phyloP scores from a whole-genome alignment of 352 stramenopile genomes.

The Aphanomyces stellatus region DNA sequence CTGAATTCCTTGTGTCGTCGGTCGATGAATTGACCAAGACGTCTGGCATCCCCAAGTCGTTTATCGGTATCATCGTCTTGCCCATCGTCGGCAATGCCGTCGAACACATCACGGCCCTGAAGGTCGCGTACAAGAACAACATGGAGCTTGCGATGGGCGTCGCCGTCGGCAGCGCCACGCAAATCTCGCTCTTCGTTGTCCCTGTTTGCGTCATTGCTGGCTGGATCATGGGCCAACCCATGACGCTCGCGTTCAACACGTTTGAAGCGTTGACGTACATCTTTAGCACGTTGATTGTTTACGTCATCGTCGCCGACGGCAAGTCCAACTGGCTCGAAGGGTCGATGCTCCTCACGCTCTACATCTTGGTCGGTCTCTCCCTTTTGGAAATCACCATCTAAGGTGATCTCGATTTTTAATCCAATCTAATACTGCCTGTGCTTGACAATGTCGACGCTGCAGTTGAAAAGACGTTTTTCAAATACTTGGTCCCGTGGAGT shows the following conservation, averaged over 20 bases:
- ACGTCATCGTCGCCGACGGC: conserved; percentile 84
- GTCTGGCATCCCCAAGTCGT: conserved; percentile 70
- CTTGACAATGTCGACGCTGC: no score
- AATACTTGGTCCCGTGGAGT: no score
- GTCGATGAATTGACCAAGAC: conserved; percentile 67
- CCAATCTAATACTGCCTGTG: no score
- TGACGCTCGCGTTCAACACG: conserved; percentile 94
- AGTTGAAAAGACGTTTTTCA: no score
- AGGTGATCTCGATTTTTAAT: background rate
- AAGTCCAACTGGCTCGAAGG: conserved; percentile 91
- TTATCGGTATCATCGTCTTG: conserved; percentile 93
- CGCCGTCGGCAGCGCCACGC: conserved; percentile 92
- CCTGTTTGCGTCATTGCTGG: conserved; percentile 92
- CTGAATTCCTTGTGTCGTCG: conserved; percentile 85
- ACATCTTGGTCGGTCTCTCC: conserved; percentile 77
- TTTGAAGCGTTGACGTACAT: conserved; percentile 96
- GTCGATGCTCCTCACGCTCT: conserved; percentile 88
- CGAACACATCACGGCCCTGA: conserved; percentile 96
- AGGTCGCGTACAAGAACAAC: conserved; percentile 96
- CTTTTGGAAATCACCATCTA: conserved; percentile 36
- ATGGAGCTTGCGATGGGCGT: conserved; percentile 98
- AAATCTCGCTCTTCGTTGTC: conserved; percentile 97
- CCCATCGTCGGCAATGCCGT: conserved; percentile 97
- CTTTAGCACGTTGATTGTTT: conserved; percentile 94
- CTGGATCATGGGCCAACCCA: conserved; percentile 88